These are phyloP conservation scores for Aquilaria malaccensis DNA, from an alignment of 345 rosid species.

Conservation along the genomic window DNA sequence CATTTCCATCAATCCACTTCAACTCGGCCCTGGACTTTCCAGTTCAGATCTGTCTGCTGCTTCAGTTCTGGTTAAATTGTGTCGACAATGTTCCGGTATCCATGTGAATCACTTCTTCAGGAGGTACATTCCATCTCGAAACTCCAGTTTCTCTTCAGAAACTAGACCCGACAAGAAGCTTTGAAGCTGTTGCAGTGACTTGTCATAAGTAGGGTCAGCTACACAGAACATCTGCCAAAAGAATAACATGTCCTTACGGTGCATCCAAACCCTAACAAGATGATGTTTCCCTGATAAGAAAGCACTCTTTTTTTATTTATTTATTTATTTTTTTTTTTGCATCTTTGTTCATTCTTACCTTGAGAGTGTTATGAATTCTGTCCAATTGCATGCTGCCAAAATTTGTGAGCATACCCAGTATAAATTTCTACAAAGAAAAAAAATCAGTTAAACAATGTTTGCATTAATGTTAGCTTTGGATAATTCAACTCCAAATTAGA, in stretches of 20 bases:
- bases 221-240: slow-evolving; percentile 80
- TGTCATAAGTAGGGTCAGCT: slow-evolving; percentile 86
- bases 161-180: slow-evolving; percentile 82
- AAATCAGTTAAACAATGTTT: slow-evolving; percentile 3
- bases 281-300: background rate
- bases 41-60: background rate
- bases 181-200: slow-evolving; percentile 88
- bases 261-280: background rate
- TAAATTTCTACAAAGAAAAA: slow-evolving; percentile 59
- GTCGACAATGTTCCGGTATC: too few species aligned
- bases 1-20: too few species aligned
- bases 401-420: slow-evolving; percentile 94
- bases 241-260: slow-evolving; percentile 3
- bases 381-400: slow-evolving; percentile 88
- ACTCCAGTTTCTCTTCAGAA: slow-evolving; percentile 81
- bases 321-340: too few species aligned
- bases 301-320: too few species aligned
- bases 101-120: slow-evolving; percentile 53
- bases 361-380: slow-evolving; percentile 85
- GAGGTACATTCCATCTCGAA: slow-evolving; percentile 69
- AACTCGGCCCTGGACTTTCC: background rate
- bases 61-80: too few species aligned
- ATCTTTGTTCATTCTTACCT: slow-evolving; percentile 35
- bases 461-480: too few species aligned
- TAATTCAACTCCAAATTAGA: too few species aligned